Evolutionary conservation across 148 eudicot species (phyloP), one percentile per base, ranked within the genome.

Genomic region (Hydrangea macrophylla): DNA sequence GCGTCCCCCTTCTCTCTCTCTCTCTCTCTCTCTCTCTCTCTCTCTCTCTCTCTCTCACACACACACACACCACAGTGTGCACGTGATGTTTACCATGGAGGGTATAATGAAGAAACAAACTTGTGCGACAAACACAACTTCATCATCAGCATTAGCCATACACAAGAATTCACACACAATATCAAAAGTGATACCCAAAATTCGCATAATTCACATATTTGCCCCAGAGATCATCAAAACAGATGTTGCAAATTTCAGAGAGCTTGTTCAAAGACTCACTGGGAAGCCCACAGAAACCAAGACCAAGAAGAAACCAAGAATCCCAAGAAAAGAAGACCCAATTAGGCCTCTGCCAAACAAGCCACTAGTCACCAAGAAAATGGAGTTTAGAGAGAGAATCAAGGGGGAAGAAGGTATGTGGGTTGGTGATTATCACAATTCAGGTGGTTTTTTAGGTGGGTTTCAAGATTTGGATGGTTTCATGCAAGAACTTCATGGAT

Each of bases 221-320:
- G 84, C 92, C 28, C 96, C 96, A 0, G 90, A 90, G 80, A 84
- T 90, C 80, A 84, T 85, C 79, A 81, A 88, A 18, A 85, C 90
- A 18, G 90, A 90, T 77, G 90, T 83, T 0, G 87, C 80, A 0
- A 81, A 88, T 57, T 90, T 90, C 79, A 73, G 87, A 9, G 89
- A 84, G 50, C 82, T 86, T 9, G 96, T 88, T 1, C 92, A 90
- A 28, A 70, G 87, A 30, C 87, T 90, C 64, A 90, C 96, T 28
- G 96, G 96, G 10, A 90, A 87, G 35, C 82, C 93, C 12, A 26
- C 79, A 13, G 61, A 70, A 28, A 36, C 12, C 26, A 48, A 6
- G 18, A 23, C 39, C 7, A 63, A 57, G 15, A 74, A 67, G 65
- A 71, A n/a, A 30, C 11, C 67, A 27, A 55, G 25, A 54, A 30